A percentile compares a stretch with the other conserved stretches of the same genome.
These are phyloP conservation scores for Pyrenophora tritici-repentis DNA, from an alignment of 2,329 filamentous ascomycete genomes.

Conservation along the genomic window DNA sequence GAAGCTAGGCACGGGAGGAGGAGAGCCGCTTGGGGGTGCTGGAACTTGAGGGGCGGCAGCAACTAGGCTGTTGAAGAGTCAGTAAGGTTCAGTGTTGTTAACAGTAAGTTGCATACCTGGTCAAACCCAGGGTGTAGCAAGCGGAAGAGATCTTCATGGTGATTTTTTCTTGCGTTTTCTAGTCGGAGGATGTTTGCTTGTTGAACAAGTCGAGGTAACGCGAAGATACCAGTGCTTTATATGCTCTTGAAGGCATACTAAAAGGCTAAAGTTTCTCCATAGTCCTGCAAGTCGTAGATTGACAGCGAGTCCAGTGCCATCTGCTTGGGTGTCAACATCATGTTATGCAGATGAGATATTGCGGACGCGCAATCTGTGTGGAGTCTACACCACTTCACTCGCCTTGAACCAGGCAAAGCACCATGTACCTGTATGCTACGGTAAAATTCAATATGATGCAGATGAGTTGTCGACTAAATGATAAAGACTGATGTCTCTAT, in stretches of 20 bases:
- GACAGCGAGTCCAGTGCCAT: background rate
- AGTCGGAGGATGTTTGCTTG: background rate
- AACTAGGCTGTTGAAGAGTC: slow-evolving; percentile 17
- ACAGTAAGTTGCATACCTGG: slow-evolving; percentile 16
- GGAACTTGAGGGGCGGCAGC: slow-evolving; percentile 21
- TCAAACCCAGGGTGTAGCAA: slow-evolving; percentile 24
- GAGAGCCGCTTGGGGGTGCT: slow-evolving; percentile 12
- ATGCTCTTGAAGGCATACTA: slow-evolving; percentile 2
- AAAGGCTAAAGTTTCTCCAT: too few species aligned
- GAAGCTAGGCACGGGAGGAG: slow-evolving; percentile 10
- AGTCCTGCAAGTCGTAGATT: background rate
- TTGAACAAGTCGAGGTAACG: background rate
- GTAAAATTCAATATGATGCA: too few species aligned
- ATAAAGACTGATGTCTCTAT: background rate
- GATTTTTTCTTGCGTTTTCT: slow-evolving; percentile 4
- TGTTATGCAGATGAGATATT: background rate
- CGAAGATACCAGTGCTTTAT: slow-evolving; percentile 15
- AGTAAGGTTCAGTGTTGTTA: slow-evolving; percentile 7
- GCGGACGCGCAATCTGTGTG: background rate
- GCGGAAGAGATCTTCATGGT: slow-evolving; percentile 36
- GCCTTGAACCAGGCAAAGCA: background rate
- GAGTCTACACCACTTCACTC: background rate
- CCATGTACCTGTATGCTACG: background rate
- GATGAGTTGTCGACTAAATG: background rate
- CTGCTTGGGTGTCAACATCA: background rate